Conservation (phyloP, 805 yeast genomes). For the Kluyveromyces lactis region DNA sequence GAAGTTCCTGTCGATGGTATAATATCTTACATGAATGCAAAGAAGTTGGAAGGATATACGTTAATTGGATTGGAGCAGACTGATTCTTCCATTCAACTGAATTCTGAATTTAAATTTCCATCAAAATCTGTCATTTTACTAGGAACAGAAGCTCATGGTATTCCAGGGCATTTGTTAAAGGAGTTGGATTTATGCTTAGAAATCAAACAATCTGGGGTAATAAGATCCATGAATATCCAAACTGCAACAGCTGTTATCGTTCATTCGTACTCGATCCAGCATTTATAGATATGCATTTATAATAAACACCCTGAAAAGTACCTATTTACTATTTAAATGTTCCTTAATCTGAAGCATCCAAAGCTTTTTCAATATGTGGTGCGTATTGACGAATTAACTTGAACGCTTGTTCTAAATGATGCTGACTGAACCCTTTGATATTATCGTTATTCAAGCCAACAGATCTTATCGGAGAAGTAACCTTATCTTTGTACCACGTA, state of each 20-base stretch:
- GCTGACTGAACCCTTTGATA: constrained; percentile 48
- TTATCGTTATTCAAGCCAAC: constrained; percentile 45
- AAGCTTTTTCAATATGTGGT: constrained; percentile 49
- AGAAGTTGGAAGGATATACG: constrained; percentile 73
- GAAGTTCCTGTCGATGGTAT: constrained; percentile 59
- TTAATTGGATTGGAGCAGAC: constrained; percentile 90
- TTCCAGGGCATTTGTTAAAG: constrained; percentile 75
- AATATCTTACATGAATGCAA: constrained; percentile 44
- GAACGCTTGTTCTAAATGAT: constrained; percentile 44
- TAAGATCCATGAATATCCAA: constrained; percentile 93
- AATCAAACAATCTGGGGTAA: constrained; percentile 85
- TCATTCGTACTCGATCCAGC: constrained; percentile 65
- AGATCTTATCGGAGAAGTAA: constrained; percentile 66
- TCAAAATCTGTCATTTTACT: constrained; percentile 65
- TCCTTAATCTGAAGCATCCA: constrained; percentile 31
- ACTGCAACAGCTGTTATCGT: constrained; percentile 94
- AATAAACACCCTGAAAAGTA: neutral
- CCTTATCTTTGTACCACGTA: constrained; percentile 60
- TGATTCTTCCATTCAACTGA: constrained; percentile 71
- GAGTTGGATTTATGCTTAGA: constrained; percentile 84
- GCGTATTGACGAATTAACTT: constrained; percentile 53
- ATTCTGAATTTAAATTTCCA: constrained; percentile 62
- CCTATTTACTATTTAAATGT: constrained; percentile 7
- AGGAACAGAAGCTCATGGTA: constrained; percentile 86
- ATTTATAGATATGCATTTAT: constrained; percentile 15